A percentile compares a stretch with the other conserved stretches of the same genome.
phyloP scores from a whole-genome alignment of 1,284 basidiomycete genomes.

The Irpex sp. region DNA sequence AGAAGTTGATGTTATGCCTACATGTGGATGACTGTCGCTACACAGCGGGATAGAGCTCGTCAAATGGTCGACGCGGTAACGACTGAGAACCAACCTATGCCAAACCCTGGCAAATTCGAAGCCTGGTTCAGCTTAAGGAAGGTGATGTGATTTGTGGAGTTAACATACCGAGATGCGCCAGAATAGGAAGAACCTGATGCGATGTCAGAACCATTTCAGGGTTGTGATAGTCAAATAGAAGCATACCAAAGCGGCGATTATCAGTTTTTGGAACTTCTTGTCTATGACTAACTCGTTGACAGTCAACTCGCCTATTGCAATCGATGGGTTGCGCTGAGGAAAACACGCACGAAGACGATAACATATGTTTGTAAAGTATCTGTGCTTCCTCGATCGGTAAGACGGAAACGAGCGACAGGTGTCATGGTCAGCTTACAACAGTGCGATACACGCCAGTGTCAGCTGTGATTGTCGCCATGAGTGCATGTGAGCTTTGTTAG shows the following conservation, averaged over 20 bases:
- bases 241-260: neutral
- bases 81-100: neutral
- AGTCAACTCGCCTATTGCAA: neutral
- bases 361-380: too few species aligned
- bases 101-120: neutral
- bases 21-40: neutral
- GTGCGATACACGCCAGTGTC: too few species aligned
- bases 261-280: neutral
- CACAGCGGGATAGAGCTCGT: neutral
- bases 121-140: neutral
- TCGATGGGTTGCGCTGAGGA: too few species aligned
- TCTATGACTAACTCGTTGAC: neutral
- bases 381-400: too few species aligned
- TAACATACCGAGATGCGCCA: neutral
- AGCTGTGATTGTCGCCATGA: too few species aligned
- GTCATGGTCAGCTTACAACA: too few species aligned
- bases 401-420: too few species aligned
- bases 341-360: too few species aligned
- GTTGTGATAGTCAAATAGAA: neutral
- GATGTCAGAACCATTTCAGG: neutral
- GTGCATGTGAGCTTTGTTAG: too few species aligned
- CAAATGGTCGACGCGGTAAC: neutral
- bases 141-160: too few species aligned
- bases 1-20: neutral
- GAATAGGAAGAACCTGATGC: neutral